Base-by-base conservation (phyloP, 148 eudicot genomes). In the Silene uniflora region DNA sequence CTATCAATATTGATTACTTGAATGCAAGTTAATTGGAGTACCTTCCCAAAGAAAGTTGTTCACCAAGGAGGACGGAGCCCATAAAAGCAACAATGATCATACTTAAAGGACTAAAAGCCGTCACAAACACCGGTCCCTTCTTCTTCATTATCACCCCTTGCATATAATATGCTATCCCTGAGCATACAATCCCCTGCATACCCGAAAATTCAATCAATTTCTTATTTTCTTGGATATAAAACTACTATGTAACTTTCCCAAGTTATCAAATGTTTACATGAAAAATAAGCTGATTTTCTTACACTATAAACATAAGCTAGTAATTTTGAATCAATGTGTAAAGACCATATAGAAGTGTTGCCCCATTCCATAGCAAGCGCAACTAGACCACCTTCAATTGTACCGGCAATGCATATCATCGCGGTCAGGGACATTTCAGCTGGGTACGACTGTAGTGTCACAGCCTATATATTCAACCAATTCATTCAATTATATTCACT, bases 51-150 rank as follows among this genome's bases (percentile, higher is more conserved):
- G 76, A 59, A 35, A 92, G 70, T 46, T 84, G 82, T 82, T 95
- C 98, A 1, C 86, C 64, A 8, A 95, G 75, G 52, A 92, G 42
- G 78, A 95, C 80, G 67, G 91, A 82, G 18, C 98, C 80, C 68
- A 89, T 6, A 49, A 89, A 49, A 24, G 96, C 93, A 55, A 90
- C 96, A 59, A 92, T 84, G 29, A 95, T 86, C 98, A 92, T 88
- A 75, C 85, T 74, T 25, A 95, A 77, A 35, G 98, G 98, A 67
- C 68, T 90, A 52, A 92, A 95, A 42, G 97, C 79, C 0, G 96
- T 88, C 1, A 89, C 91, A 69, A 95, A 95, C 78, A 95, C 97
- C 5, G 97, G 98, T 4, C 98, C 98, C 67, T 79, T 90, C 21
- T 83, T 79, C 77, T 80, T 83, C 88, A 92, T 87, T 73, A 92